Percentiles rank a stretch among this genome's conserved stretches.
phyloP scores from a whole-genome alignment of 2,329 filamentous ascomycete species.

The Helotiales sp. region DNA sequence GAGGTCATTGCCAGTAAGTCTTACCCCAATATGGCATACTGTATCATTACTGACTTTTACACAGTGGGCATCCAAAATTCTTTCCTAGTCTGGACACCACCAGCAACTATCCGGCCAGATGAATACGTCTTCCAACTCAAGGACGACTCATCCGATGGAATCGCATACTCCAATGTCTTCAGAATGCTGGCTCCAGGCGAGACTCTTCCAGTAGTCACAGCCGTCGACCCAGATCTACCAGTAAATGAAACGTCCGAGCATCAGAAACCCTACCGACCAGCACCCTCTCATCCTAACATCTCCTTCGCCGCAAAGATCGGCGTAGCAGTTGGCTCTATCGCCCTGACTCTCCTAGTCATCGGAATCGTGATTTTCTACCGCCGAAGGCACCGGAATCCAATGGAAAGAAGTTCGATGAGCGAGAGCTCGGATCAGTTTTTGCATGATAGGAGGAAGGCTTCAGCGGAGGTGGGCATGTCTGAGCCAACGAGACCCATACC shows the following conservation, averaged over 20 bases:
- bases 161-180: constrained; percentile 12
- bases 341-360: constrained; percentile 7
- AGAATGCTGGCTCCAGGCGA: not conserved
- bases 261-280: not conserved
- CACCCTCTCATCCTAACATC: constrained; percentile 13
- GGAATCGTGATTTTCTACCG: constrained; percentile 1
- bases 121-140: constrained; percentile 15
- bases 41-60: not conserved
- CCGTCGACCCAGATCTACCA: not conserved
- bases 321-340: constrained; percentile 5
- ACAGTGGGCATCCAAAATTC: constrained; percentile 5
- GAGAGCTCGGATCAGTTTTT: constrained; percentile 4
- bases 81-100: constrained; percentile 16
- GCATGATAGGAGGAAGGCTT: not conserved
- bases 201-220: not conserved
- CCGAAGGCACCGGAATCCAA: not conserved
- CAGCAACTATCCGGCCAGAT: not conserved
- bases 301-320: constrained; percentile 4
- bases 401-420: not conserved
- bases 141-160: not conserved
- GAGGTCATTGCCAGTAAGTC: constrained; percentile 18
- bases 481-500: not conserved
- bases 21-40: too few species aligned
- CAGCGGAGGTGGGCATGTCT: not conserved
- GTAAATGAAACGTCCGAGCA: not conserved